phyloP scores from a whole-genome alignment of 495 filamentous ascomycete species.

The Penicillium waksmanii region DNA sequence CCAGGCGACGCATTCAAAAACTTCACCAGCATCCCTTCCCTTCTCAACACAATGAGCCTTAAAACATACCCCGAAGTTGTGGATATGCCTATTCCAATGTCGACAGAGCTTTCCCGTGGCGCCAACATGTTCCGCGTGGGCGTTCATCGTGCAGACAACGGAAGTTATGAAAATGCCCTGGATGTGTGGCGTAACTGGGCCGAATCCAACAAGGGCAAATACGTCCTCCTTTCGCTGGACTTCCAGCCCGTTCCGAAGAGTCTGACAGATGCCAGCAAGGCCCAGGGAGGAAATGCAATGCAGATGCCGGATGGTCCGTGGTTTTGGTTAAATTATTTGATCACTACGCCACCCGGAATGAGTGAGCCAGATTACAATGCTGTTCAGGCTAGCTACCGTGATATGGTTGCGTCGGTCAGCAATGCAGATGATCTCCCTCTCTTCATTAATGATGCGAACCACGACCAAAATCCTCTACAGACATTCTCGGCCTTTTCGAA shows the following conservation, averaged over 20 bases:
- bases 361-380: constrained; percentile 31
- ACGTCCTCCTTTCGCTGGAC: constrained; percentile 33
- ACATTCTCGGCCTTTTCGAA: constrained; percentile 34
- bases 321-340: constrained; percentile 38
- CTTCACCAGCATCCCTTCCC: constrained; percentile 32
- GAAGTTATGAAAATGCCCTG: constrained; percentile 27
- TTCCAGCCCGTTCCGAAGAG: constrained; percentile 38
- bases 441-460: constrained; percentile 39
- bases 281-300: constrained; percentile 42
- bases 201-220: constrained; percentile 35
- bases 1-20: constrained; percentile 34
- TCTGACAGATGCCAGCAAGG: constrained; percentile 39
- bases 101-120: constrained; percentile 33
- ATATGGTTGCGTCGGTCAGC: constrained; percentile 27
- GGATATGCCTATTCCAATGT: constrained; percentile 36
- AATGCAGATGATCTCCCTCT: constrained; percentile 37
- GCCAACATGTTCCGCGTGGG: constrained; percentile 41
- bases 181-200: constrained; percentile 34
- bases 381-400: constrained; percentile 36
- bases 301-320: constrained; percentile 43
- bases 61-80: constrained; percentile 38
- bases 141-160: constrained; percentile 32
- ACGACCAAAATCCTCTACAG: constrained; percentile 36
- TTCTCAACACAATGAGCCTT: constrained; percentile 27
- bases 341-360: constrained; percentile 29